Percentiles rank a stretch among this genome's conserved stretches.
Evolutionary conservation across 164 flowering plant genomes (phyloP).

Genomic region (Warburgia ugandensis): DNA sequence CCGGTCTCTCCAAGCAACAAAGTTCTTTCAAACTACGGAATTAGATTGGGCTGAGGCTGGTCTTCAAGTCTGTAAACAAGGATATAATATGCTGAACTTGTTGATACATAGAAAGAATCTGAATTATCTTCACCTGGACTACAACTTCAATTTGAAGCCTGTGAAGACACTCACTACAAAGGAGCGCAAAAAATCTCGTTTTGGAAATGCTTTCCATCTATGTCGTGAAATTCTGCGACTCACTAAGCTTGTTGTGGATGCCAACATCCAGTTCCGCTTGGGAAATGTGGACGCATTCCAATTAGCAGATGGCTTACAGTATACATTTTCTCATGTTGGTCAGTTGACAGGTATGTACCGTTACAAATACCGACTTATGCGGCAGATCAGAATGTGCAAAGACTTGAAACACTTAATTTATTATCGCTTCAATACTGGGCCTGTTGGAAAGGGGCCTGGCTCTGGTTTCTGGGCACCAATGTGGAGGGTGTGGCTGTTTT

Average conservation of each 20-base stretch:
- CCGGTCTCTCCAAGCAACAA: slow-evolving; percentile 88
- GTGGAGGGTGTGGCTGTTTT: slow-evolving; percentile 99
- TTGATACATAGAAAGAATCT: slow-evolving; percentile 94
- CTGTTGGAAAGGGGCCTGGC: slow-evolving; percentile 99
- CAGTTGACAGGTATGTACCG: slow-evolving; percentile 99
- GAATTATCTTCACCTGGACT: slow-evolving; percentile 97
- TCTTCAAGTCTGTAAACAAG: slow-evolving; percentile 98
- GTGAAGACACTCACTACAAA: slow-evolving; percentile 98
- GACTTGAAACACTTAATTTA: slow-evolving; percentile 96
- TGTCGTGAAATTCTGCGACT: slow-evolving; percentile 95
- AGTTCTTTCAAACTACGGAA: slow-evolving; percentile 91
- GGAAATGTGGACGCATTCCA: slow-evolving; percentile 99
- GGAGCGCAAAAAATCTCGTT: slow-evolving; percentile 95
- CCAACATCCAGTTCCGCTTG: slow-evolving; percentile 93
- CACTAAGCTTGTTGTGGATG: slow-evolving; percentile 98
- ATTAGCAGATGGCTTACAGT: slow-evolving; percentile 96
- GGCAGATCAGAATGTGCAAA: slow-evolving; percentile 99
- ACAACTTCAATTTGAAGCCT: slow-evolving; percentile 94
- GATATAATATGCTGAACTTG: slow-evolving; percentile 96
- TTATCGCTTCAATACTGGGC: slow-evolving; percentile 98
- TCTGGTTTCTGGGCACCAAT: slow-evolving; percentile 99
- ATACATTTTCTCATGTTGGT: slow-evolving; percentile 97
- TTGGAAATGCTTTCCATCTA: slow-evolving; percentile 98
- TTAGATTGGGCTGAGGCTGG: slow-evolving; percentile 99
- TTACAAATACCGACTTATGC: slow-evolving; percentile 92